A percentile compares a stretch with the other conserved stretches of the same genome.
These are phyloP conservation scores for Sporothrix sp. DNA, from an alignment of 2,329 filamentous ascomycete genomes.

Conservation along the genomic window DNA sequence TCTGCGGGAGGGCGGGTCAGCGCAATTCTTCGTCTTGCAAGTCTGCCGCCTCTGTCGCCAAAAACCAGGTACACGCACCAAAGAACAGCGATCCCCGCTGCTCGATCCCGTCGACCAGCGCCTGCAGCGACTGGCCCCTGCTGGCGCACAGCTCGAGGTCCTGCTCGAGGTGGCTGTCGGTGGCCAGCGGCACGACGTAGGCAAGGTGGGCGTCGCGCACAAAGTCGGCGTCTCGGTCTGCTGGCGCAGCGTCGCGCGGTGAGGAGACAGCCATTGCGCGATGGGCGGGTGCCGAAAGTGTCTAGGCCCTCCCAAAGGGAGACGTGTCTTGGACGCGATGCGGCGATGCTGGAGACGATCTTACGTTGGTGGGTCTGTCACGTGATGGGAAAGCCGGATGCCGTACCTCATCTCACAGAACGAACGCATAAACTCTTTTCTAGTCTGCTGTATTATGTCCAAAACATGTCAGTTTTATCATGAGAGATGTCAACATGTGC, in stretches of 20 bases:
- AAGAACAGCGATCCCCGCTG: constrained; percentile 61
- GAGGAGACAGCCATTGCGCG: constrained; percentile 10
- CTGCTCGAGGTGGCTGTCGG: constrained; percentile 44
- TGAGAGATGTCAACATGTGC: too few relatives aligned
- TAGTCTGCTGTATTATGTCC: too few relatives aligned
- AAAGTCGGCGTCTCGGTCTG: constrained; percentile 31
- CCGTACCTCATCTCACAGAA: too few relatives aligned
- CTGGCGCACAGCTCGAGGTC: constrained; percentile 30
- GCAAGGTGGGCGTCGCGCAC: constrained; percentile 49
- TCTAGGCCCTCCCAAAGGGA: constrained; percentile 1
- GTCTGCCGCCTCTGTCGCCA: too few relatives aligned
- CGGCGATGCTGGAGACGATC: constrained; percentile 4
- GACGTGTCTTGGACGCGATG: constrained; percentile 4
- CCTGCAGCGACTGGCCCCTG: constrained; percentile 30
- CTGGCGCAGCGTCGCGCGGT: neutral
- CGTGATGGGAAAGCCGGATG: too few relatives aligned
- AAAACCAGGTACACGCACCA: too few relatives aligned
- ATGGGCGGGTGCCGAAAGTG: neutral
- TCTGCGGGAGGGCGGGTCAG: constrained; percentile 39
- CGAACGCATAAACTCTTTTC: too few relatives aligned
- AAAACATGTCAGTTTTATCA: too few relatives aligned
- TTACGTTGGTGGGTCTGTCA: too few relatives aligned
- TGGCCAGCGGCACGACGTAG: constrained; percentile 50
- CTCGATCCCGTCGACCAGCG: constrained; percentile 47
- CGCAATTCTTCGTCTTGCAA: too few relatives aligned